Conservation (phyloP, 306 rosid genomes). For the Medicago lupulina region DNA sequence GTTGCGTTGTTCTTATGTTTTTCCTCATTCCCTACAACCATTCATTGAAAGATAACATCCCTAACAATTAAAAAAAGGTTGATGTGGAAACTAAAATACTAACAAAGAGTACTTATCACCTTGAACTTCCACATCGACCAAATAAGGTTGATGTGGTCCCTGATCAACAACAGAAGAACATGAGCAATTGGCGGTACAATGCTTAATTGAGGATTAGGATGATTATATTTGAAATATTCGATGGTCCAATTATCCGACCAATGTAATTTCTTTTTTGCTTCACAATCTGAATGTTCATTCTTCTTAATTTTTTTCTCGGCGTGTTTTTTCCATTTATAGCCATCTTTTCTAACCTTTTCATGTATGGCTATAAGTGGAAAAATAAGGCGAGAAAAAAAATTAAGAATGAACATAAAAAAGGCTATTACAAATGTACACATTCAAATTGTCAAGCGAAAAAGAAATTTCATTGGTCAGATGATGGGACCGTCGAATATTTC, state of each 20-base stretch:
- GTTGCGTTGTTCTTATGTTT: too few species aligned
- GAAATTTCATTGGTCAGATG: constrained; percentile 68
- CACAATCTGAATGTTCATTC: constrained; percentile 72
- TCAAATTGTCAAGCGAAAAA: constrained; percentile 53
- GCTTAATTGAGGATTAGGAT: constrained; percentile 67
- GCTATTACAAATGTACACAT: constrained; percentile 84
- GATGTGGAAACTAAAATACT: constrained; percentile 8
- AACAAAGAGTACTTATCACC: constrained; percentile 61
- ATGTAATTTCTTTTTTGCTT: constrained; percentile 80
- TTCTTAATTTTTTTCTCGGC: constrained; percentile 87
- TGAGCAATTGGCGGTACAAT: constrained; percentile 55
- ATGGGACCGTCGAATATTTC: constrained; percentile 65
- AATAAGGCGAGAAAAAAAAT: constrained; percentile 88
- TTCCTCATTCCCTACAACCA: too few species aligned
- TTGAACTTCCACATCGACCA: constrained; percentile 47
- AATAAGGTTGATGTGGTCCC: constrained; percentile 48
- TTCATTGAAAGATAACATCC: too few species aligned
- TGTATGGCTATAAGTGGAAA: constrained; percentile 95
- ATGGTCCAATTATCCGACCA: constrained; percentile 60
- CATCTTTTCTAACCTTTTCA: constrained; percentile 72
- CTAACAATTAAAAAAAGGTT: too few species aligned
- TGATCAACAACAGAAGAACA: constrained; percentile 52
- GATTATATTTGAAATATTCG: constrained; percentile 73
- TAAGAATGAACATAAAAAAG: constrained; percentile 72
- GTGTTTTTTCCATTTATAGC: constrained; percentile 90